phyloP scores from a whole-genome alignment of 176 grass and related monocot species.

The Eremochloa ophiuroides region DNA sequence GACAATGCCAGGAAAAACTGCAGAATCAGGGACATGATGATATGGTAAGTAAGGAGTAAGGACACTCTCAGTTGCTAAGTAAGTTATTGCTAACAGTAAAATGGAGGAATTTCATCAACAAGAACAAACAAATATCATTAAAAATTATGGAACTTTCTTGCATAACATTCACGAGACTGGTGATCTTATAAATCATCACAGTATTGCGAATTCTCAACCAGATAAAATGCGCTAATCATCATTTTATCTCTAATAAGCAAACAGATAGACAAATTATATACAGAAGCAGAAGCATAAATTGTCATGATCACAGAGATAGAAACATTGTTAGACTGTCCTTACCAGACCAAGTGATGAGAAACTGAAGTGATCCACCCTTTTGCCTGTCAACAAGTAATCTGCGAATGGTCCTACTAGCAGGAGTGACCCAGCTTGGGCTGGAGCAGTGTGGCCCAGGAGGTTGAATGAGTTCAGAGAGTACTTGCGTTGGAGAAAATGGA shows the following conservation, averaged over 20 bases:
- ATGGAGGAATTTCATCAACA: not conserved
- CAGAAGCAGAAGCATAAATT: not conserved
- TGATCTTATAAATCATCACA: not conserved
- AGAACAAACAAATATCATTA: not conserved
- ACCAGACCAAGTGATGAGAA: not conserved
- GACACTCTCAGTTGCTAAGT: not conserved
- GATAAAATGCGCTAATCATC: not conserved
- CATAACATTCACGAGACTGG: not conserved
- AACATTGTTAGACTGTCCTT: not conserved
- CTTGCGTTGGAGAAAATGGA: not conserved
- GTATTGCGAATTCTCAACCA: not conserved
- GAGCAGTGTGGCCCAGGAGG: not conserved
- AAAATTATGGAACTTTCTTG: not conserved
- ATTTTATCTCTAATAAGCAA: not conserved
- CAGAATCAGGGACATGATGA: not conserved
- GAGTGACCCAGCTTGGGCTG: not conserved
- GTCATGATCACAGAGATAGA: not conserved
- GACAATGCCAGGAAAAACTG: constrained; percentile 67
- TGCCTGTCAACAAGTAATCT: not conserved
- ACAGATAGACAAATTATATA: not conserved
- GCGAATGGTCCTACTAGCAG: not conserved
- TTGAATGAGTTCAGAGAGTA: not conserved
- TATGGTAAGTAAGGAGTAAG: not conserved
- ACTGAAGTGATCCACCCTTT: not conserved
- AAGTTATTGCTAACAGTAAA: not conserved